Evolutionary conservation across 2,329 filamentous ascomycete species (phyloP).

Genomic region (Claviceps arundinis): DNA sequence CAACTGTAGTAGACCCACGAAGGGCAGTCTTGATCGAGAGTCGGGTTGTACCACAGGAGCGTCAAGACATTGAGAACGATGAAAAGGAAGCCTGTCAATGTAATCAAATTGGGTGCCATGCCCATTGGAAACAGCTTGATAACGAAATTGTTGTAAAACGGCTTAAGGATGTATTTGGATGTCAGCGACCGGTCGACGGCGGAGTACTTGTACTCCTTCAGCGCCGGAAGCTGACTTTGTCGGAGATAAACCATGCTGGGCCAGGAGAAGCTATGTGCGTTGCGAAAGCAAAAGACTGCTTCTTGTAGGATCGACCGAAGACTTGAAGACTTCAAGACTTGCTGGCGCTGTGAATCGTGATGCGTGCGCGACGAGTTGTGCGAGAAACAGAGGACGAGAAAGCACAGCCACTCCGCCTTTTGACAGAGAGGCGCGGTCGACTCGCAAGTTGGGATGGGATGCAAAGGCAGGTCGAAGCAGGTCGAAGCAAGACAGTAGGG

Average conservation of each 20-base stretch:
- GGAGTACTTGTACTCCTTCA: slow-evolving; percentile 93
- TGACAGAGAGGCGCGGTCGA: background rate
- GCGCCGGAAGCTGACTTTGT: slow-evolving; percentile 73
- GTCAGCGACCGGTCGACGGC: slow-evolving; percentile 79
- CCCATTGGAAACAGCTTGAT: slow-evolving; percentile 90
- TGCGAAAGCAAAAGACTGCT: background rate
- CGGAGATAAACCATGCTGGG: slow-evolving; percentile 81
- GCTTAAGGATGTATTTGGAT: slow-evolving; percentile 90
- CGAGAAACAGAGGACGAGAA: background rate
- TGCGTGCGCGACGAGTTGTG: too few relatives aligned
- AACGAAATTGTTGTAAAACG: slow-evolving; percentile 90
- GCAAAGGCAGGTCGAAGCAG: background rate
- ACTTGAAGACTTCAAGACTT: background rate
- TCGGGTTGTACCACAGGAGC: slow-evolving; percentile 91
- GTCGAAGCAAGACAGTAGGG: background rate
- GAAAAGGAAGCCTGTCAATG: slow-evolving; percentile 79
- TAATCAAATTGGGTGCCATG: slow-evolving; percentile 87
- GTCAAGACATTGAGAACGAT: slow-evolving; percentile 83
- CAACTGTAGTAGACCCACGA: slow-evolving; percentile 90
- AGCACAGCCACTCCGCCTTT: background rate
- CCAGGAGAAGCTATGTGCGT: background rate
- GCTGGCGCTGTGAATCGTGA: too few relatives aligned
- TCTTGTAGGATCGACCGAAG: background rate
- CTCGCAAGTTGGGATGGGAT: background rate
- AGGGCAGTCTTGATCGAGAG: slow-evolving; percentile 83